A percentile compares a stretch with the other conserved stretches of the same genome.
These are phyloP conservation scores for Crucihimalaya himalaica DNA, from an alignment of 345 rosid species.

Conservation along the genomic window DNA sequence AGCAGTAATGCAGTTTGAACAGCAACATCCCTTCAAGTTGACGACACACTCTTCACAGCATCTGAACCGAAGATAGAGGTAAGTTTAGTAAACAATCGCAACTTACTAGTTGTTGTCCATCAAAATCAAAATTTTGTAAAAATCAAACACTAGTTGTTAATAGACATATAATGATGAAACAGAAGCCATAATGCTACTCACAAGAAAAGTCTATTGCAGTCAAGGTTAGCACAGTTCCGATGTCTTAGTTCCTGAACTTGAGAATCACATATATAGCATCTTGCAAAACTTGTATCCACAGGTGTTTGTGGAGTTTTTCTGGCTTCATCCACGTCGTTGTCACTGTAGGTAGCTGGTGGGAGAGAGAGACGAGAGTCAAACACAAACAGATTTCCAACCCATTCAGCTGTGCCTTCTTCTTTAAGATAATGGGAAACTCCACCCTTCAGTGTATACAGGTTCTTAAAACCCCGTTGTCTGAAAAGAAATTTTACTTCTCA, in stretches of 20 bases:
- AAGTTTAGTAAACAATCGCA: not conserved
- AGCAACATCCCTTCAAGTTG: constrained; percentile 74
- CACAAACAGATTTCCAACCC: constrained; percentile 89
- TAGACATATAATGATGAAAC: not conserved
- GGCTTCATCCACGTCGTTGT: constrained; percentile 38
- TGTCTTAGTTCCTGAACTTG: constrained; percentile 70
- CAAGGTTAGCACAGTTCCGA: constrained; percentile 91
- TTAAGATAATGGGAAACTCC: constrained; percentile 89
- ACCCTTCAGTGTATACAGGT: constrained; percentile 76
- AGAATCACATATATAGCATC: constrained; percentile 65
- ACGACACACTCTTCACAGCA: constrained; percentile 62
- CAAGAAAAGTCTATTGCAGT: constrained; percentile 89
- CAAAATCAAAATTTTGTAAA: not conserved
- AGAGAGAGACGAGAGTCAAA: constrained; percentile 92
- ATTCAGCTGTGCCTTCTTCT: constrained; percentile 63
- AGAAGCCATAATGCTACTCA: constrained; percentile 46
- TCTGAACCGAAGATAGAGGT: constrained; percentile 45
- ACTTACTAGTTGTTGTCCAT: not conserved
- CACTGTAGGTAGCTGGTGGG: constrained; percentile 65
- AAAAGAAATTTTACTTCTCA: constrained; percentile 37
- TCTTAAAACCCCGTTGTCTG: constrained; percentile 78
- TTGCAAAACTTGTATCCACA: constrained; percentile 56
- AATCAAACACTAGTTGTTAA: not conserved
- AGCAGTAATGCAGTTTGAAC: constrained; percentile 63
- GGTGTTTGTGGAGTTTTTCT: constrained; percentile 31